phyloP scores from a whole-genome alignment of 495 filamentous ascomycete genomes.

The Echria macrotheca region DNA sequence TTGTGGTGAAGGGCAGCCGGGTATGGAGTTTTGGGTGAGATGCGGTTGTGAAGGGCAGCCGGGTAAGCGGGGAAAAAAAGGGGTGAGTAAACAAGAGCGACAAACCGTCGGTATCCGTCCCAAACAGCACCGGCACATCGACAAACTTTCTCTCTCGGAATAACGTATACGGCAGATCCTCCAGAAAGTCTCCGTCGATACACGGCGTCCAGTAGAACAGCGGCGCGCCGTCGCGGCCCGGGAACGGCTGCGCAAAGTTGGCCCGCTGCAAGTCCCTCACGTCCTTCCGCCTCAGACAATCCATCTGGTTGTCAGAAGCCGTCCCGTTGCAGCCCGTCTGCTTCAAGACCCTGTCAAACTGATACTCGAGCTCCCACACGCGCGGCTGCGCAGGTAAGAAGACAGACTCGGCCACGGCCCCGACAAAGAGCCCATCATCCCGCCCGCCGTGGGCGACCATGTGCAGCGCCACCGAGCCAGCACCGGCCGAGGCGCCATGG shows the following conservation, averaged over 20 bases:
- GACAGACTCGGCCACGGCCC: constrained; percentile 36
- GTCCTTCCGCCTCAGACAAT: constrained; percentile 49
- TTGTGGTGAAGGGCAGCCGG: too few species aligned
- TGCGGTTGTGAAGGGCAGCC: too few species aligned
- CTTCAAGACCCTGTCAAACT: constrained; percentile 29
- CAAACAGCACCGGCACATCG: constrained; percentile 31
- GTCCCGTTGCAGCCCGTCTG: constrained; percentile 26
- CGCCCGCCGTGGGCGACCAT: constrained; percentile 53
- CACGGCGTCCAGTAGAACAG: constrained; percentile 55
- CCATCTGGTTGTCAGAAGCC: constrained; percentile 18
- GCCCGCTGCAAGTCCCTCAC: constrained; percentile 47
- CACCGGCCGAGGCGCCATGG: constrained; percentile 68
- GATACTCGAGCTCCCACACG: constrained; percentile 38
- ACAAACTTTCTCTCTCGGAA: constrained; percentile 25
- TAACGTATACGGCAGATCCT: constrained; percentile 28
- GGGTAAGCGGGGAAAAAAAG: too few species aligned
- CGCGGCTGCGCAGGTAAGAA: constrained; percentile 42
- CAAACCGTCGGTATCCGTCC: constrained; percentile 45
- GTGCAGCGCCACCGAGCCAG: constrained; percentile 59
- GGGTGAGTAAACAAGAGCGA: too few species aligned
- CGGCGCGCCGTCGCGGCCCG: constrained; percentile 36
- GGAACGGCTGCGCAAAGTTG: constrained; percentile 43
- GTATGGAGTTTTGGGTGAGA: too few species aligned
- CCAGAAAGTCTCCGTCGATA: constrained; percentile 55
- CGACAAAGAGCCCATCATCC: constrained; percentile 34